These are phyloP conservation scores for Penicillium mononematosum DNA, from an alignment of 495 filamentous ascomycete species.

Conservation along the genomic window DNA sequence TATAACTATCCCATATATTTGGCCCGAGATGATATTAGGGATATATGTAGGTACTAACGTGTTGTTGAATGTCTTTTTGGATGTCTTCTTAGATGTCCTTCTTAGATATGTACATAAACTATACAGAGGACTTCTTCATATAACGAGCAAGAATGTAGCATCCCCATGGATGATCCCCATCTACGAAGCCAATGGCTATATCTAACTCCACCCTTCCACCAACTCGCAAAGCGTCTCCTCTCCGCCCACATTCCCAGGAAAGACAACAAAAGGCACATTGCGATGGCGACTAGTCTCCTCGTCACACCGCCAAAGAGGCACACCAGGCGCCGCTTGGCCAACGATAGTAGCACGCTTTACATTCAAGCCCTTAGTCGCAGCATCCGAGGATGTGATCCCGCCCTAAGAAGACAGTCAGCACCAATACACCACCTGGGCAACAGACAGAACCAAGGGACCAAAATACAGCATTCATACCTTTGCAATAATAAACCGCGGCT, in stretches of 20 bases:
- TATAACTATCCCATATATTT: too few species aligned
- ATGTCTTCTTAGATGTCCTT: too few species aligned
- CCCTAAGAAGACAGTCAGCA: conserved; percentile 30
- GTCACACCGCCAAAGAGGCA: conserved; percentile 56
- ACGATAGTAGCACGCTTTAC: conserved; percentile 52
- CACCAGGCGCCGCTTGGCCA: conserved; percentile 54
- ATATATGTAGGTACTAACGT: too few species aligned
- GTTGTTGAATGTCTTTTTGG: too few species aligned
- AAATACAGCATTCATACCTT: conserved; percentile 34
- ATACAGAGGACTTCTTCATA: too few species aligned
- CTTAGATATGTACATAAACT: too few species aligned
- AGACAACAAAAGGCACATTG: conserved; percentile 53
- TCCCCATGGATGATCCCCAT: background rate
- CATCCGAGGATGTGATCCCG: conserved; percentile 54
- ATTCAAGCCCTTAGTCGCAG: conserved; percentile 52
- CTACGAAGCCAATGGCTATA: background rate
- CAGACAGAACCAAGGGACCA: background rate
- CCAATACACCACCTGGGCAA: too few species aligned
- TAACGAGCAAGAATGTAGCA: background rate
- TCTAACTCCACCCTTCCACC: conserved; percentile 38
- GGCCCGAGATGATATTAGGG: too few species aligned
- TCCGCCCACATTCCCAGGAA: conserved; percentile 57
- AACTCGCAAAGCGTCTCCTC: conserved; percentile 46
- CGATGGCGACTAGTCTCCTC: conserved; percentile 46
- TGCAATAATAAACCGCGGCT: conserved; percentile 53